phyloP scores from a whole-genome alignment of 2,329 filamentous ascomycete genomes.

The Botrytis medusae region DNA sequence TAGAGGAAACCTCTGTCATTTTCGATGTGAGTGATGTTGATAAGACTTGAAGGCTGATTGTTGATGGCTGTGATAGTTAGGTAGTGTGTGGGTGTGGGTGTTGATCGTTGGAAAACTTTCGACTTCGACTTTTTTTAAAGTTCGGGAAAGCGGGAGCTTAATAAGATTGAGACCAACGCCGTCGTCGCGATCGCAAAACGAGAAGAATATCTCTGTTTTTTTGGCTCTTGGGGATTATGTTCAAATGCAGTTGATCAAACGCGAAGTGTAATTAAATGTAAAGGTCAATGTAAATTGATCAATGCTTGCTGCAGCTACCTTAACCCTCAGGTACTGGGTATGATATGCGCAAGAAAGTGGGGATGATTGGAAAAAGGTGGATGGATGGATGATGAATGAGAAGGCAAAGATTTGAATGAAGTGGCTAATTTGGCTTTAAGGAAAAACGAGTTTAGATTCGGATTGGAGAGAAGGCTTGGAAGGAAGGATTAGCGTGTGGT shows the following conservation, averaged over 20 bases:
- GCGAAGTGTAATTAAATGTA: slow-evolving; percentile 6
- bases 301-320: slow-evolving; percentile 23
- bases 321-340: slow-evolving; percentile 14
- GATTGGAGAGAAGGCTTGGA: background rate
- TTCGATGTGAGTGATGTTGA: slow-evolving; percentile 23
- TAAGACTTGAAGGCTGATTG: background rate
- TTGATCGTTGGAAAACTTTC: slow-evolving; percentile 6
- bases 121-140: background rate
- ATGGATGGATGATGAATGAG: slow-evolving; percentile 12
- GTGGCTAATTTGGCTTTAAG: background rate
- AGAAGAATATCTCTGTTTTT: background rate
- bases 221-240: background rate
- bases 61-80: background rate
- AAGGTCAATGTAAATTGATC: slow-evolving; percentile 11
- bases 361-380: slow-evolving; percentile 10
- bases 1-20: slow-evolving; percentile 87
- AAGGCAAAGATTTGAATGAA: background rate
- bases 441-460: background rate
- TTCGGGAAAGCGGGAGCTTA: background rate
- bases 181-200: slow-evolving; percentile 10
- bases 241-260: background rate
- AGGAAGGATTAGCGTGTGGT: background rate
- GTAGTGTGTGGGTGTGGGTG: background rate
- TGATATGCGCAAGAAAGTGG: slow-evolving; percentile 23
- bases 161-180: background rate